Conservation (phyloP, 176 grass and related monocot genomes). For the Dendrocalamus sinicus region DNA sequence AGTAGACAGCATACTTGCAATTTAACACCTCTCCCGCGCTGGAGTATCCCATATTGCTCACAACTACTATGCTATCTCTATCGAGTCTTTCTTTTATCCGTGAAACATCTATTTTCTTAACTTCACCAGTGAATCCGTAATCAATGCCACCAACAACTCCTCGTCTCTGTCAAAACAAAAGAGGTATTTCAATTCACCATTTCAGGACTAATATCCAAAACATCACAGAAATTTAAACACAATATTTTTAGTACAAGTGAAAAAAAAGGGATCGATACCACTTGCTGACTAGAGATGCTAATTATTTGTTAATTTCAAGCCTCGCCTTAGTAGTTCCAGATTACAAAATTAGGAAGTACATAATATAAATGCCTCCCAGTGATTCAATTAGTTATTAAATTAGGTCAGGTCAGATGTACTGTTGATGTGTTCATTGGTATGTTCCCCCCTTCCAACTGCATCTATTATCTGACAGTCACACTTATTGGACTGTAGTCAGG, state of each 20-base stretch:
- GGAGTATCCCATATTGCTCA: constrained; percentile 92
- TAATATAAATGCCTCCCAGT: not conserved
- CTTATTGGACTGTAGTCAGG: not conserved
- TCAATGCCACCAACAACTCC: constrained; percentile 68
- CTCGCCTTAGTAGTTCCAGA: not conserved
- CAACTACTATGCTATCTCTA: constrained; percentile 85
- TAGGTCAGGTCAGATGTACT: not conserved
- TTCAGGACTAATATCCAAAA: constrained; percentile 9
- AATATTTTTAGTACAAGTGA: not conserved
- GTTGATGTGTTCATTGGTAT: constrained; percentile 9
- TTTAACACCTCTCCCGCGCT: constrained; percentile 89
- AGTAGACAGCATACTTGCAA: constrained; percentile 76
- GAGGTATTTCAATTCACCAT: constrained; percentile 40
- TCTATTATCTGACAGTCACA: constrained; percentile 17
- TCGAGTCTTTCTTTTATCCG: constrained; percentile 92
- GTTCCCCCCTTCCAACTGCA: constrained; percentile 16
- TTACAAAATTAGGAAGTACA: constrained; percentile 9
- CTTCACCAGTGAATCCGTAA: constrained; percentile 86
- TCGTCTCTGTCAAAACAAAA: constrained; percentile 60
- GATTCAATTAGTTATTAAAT: not conserved
- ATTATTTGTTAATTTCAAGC: not conserved
- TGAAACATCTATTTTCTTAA: constrained; percentile 89
- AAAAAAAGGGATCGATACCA: not conserved
- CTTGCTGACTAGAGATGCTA: not conserved
- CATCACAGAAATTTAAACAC: constrained; percentile 19